phyloP scores from a whole-genome alignment of 106 monocot species.

The Chionographis japonica region DNA sequence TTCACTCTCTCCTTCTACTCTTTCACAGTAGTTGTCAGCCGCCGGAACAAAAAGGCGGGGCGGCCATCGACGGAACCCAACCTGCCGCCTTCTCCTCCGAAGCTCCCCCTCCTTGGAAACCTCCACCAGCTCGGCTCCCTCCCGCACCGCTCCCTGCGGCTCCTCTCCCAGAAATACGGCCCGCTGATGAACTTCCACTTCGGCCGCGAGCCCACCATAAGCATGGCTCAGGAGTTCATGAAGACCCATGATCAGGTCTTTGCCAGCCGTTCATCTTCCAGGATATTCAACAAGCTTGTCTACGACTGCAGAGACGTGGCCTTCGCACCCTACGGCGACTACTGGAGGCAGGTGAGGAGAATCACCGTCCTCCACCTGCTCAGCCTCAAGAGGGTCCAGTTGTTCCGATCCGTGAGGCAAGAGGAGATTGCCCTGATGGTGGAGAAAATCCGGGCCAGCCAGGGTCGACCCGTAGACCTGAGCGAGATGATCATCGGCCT shows the following conservation, averaged over 20 bases:
- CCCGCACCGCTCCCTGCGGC: conserved; percentile 26
- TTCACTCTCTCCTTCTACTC: no score
- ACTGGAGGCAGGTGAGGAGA: conserved; percentile 34
- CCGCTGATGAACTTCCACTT: conserved; percentile 32
- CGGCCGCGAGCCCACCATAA: conserved; percentile 20
- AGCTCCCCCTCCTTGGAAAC: conserved; percentile 39
- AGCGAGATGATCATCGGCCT: background rate
- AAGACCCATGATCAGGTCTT: conserved; percentile 27
- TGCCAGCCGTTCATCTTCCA: conserved; percentile 11
- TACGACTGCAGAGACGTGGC: conserved; percentile 13
- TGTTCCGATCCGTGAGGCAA: conserved; percentile 10
- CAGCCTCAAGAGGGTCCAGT: conserved; percentile 6
- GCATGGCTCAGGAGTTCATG: conserved; percentile 17
- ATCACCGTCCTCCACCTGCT: conserved; percentile 23
- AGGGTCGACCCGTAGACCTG: conserved; percentile 5
- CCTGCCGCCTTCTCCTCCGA: conserved; percentile 32
- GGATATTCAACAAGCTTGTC: background rate
- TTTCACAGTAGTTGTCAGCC: no score
- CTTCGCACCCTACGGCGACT: conserved; percentile 31
- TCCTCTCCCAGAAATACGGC: conserved; percentile 19
- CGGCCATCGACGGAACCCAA: background rate
- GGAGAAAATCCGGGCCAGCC: background rate
- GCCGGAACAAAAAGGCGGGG: no score
- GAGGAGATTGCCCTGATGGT: conserved; percentile 5
- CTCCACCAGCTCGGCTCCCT: conserved; percentile 36